A percentile compares a stretch with the other conserved stretches of the same genome.
These are phyloP conservation scores for Azolla pinnata DNA, from an alignment of 75 land plant species.

Conservation along the genomic window DNA sequence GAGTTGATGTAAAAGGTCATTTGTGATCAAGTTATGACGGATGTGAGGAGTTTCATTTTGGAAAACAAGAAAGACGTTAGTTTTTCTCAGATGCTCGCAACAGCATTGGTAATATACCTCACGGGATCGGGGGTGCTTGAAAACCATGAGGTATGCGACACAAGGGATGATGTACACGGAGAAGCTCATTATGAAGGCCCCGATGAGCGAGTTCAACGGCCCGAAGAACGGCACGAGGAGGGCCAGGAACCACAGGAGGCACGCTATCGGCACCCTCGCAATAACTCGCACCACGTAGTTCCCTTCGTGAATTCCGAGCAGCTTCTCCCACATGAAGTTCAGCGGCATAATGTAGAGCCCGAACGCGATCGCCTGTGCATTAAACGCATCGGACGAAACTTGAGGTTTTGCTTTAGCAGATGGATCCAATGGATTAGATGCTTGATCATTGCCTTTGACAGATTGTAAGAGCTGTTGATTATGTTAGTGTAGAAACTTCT, in stretches of 20 bases:
- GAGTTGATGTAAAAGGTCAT: too few species aligned
- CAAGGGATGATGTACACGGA: slow-evolving; percentile 32
- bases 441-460: too few species aligned
- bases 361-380: slow-evolving; percentile 23
- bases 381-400: too few species aligned
- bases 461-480: too few species aligned
- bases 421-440: too few species aligned
- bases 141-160: slow-evolving; percentile 17
- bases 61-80: not conserved
- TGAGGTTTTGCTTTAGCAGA: too few species aligned
- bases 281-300: slow-evolving; percentile 5
- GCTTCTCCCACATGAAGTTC: slow-evolving; percentile 32
- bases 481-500: too few species aligned
- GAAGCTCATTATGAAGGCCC: slow-evolving; percentile 28
- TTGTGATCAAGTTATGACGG: not conserved
- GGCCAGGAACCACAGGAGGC: slow-evolving; percentile 22
- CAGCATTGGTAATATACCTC: slow-evolving; percentile 13
- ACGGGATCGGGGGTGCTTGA: slow-evolving; percentile 8
- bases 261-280: slow-evolving; percentile 15
- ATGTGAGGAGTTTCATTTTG: not conserved
- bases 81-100: not conserved
- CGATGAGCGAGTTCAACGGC: slow-evolving; percentile 23
- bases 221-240: slow-evolving; percentile 27
- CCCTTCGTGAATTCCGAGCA: slow-evolving; percentile 16
- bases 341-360: slow-evolving; percentile 21